A percentile compares a stretch with the other conserved stretches of the same genome.
Evolutionary conservation across 306 rosid species (phyloP).

Genomic region (Cucumis sativus): DNA sequence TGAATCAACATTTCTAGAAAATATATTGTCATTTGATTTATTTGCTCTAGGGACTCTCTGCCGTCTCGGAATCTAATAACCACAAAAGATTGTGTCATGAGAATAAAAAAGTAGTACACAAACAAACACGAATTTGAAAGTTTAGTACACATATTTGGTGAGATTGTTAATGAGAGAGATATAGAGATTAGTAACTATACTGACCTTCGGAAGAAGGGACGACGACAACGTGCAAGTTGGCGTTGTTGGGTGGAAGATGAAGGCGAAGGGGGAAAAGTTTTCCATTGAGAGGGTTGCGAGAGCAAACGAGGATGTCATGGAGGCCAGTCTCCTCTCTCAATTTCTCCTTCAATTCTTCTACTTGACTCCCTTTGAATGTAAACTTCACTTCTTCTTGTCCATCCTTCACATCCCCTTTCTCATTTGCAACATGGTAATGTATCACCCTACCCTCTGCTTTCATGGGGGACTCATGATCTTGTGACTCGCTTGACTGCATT

Average conservation of each 20-base stretch:
- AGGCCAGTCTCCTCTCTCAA: conserved; percentile 44
- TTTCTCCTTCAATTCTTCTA: conserved; percentile 37
- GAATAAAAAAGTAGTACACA: neutral
- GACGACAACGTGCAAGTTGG: conserved; percentile 54
- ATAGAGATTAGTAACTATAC: neutral
- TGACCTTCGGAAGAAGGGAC: conserved; percentile 40
- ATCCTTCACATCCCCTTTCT: conserved; percentile 35
- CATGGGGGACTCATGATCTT: conserved; percentile 8
- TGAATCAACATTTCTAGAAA: neutral
- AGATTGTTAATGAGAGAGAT: too few relatives aligned
- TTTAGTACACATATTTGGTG: too few relatives aligned
- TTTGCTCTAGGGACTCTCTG: neutral
- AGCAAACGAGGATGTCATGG: conserved; percentile 45
- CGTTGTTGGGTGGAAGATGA: conserved; percentile 75
- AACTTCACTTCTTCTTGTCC: conserved; percentile 26
- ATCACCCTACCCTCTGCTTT: conserved; percentile 51
- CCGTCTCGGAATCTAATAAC: neutral
- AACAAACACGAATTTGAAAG: too few relatives aligned
- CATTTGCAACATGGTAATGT: conserved; percentile 43
- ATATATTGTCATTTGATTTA: neutral
- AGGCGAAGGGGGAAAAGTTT: conserved; percentile 63
- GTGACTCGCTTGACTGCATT: conserved; percentile 10
- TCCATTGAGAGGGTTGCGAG: conserved; percentile 59
- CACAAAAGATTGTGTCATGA: neutral
- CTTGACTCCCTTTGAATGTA: conserved; percentile 42